These are phyloP conservation scores for Wilcoxina mikolae DNA, from an alignment of 495 filamentous ascomycete species.

Conservation along the genomic window DNA sequence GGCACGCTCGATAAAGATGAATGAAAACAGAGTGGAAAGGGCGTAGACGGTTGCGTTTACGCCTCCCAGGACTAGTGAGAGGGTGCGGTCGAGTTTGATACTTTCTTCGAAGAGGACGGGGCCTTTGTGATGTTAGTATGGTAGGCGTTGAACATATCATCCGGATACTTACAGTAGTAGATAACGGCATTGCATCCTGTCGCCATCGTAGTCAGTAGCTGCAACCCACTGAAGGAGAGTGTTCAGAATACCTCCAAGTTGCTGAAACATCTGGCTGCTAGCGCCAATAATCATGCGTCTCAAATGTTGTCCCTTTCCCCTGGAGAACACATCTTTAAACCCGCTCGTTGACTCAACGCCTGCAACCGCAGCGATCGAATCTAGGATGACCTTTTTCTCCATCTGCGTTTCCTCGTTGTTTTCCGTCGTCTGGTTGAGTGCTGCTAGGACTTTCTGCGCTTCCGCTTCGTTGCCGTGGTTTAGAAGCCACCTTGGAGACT, in stretches of 20 bases:
- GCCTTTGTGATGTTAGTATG: neutral
- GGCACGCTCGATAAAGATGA: constrained; percentile 59
- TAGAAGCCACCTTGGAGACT: constrained; percentile 46
- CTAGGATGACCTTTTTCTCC: constrained; percentile 11
- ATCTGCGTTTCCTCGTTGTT: constrained; percentile 38
- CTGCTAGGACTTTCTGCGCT: constrained; percentile 48
- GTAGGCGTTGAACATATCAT: neutral
- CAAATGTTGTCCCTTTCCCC: constrained; percentile 18
- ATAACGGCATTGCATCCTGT: constrained; percentile 55
- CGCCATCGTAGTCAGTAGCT: constrained; percentile 45
- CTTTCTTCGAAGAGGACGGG: constrained; percentile 55
- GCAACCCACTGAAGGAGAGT: no score
- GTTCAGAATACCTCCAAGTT: constrained; percentile 51
- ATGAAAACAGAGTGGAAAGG: constrained; percentile 55
- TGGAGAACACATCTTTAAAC: constrained; percentile 19
- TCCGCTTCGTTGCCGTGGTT: constrained; percentile 49
- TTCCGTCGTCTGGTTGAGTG: constrained; percentile 43
- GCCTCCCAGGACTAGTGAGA: constrained; percentile 53
- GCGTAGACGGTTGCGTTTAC: constrained; percentile 63
- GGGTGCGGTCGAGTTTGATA: constrained; percentile 39
- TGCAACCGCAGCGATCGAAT: constrained; percentile 41
- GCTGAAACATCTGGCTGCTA: constrained; percentile 9
- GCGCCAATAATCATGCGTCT: constrained; percentile 36
- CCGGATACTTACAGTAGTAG: constrained; percentile 57
- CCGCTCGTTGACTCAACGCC: constrained; percentile 9